Evolutionary conservation across 2,329 filamentous ascomycete genomes (phyloP).

Genomic region (Fusarium clavum): DNA sequence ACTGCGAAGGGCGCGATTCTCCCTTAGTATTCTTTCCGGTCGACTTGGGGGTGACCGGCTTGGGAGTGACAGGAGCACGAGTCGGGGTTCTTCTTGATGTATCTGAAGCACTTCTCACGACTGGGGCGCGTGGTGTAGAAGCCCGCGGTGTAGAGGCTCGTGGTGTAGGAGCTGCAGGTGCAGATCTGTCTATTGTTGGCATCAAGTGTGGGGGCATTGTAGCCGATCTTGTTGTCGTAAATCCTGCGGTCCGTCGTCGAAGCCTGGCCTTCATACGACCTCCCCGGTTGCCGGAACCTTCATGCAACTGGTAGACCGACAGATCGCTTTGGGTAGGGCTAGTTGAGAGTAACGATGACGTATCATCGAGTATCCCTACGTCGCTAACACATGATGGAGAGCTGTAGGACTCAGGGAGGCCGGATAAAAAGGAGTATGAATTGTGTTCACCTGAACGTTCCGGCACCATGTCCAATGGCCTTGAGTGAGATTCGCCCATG

Average conservation of each 20-base stretch:
- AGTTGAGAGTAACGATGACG: constrained; percentile 18
- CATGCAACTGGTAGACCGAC: constrained; percentile 46
- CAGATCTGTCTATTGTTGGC: constrained; percentile 46
- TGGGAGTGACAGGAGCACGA: background rate
- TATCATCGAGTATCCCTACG: constrained; percentile 1
- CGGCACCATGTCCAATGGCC: constrained; percentile 22
- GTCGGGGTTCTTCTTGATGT: background rate
- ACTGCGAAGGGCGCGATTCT: constrained; percentile 7
- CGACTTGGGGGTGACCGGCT: background rate
- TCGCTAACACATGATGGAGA: constrained; percentile 16
- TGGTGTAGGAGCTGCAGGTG: constrained; percentile 48
- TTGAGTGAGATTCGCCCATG: constrained; percentile 1
- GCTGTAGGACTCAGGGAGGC: constrained; percentile 1
- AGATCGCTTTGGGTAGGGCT: constrained; percentile 22
- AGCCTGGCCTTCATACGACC: constrained; percentile 49
- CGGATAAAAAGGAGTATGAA: constrained; percentile 15
- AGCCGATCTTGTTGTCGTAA: constrained; percentile 46
- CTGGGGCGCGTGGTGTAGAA: constrained; percentile 47
- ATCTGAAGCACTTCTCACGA: constrained; percentile 8
- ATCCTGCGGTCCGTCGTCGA: constrained; percentile 48
- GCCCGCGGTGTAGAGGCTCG: constrained; percentile 43
- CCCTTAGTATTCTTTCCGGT: background rate
- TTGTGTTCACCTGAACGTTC: constrained; percentile 21
- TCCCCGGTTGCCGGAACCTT: constrained; percentile 47
- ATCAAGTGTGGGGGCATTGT: constrained; percentile 48